These are phyloP conservation scores for Colletotrichum agaves DNA, from an alignment of 2,329 filamentous ascomycete genomes.

Conservation along the genomic window DNA sequence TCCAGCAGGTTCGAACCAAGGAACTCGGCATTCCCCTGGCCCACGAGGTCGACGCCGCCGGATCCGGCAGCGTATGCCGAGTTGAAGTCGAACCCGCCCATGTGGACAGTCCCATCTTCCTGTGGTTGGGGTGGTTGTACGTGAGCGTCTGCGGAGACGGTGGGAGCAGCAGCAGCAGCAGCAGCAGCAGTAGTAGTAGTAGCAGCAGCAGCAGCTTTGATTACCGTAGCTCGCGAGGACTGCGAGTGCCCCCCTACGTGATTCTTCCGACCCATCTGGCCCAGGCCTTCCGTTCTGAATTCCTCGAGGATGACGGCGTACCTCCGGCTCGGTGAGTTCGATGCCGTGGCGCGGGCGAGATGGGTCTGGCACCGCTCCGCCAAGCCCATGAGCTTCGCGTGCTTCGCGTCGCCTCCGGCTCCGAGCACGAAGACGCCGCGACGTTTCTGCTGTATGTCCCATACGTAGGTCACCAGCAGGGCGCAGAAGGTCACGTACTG, in stretches of 20 bases:
- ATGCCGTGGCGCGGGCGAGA: conserved; percentile 45
- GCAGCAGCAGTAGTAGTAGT: no score
- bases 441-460: conserved; percentile 49
- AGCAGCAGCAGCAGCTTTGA: neutral
- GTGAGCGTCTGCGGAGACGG: neutral
- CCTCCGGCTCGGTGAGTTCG: conserved; percentile 39
- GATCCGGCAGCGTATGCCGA: conserved; percentile 15
- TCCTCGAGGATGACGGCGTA: conserved; percentile 41
- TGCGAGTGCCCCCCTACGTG: neutral
- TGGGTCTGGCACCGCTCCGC: conserved; percentile 54
- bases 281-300: conserved; percentile 38
- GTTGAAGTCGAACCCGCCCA: conserved; percentile 15
- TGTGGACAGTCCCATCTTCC: neutral
- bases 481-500: conserved; percentile 66
- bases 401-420: conserved; percentile 1
- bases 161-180: no score
- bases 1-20: conserved; percentile 32
- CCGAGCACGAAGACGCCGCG: conserved; percentile 19
- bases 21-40: conserved; percentile 20
- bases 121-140: neutral
- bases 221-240: neutral
- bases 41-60: conserved; percentile 13
- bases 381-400: conserved; percentile 47
- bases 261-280: conserved; percentile 27
- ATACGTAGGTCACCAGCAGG: conserved; percentile 64